Conservation (phyloP, 2,329 filamentous ascomycete genomes). For the Paraconiothyrium sp. region DNA sequence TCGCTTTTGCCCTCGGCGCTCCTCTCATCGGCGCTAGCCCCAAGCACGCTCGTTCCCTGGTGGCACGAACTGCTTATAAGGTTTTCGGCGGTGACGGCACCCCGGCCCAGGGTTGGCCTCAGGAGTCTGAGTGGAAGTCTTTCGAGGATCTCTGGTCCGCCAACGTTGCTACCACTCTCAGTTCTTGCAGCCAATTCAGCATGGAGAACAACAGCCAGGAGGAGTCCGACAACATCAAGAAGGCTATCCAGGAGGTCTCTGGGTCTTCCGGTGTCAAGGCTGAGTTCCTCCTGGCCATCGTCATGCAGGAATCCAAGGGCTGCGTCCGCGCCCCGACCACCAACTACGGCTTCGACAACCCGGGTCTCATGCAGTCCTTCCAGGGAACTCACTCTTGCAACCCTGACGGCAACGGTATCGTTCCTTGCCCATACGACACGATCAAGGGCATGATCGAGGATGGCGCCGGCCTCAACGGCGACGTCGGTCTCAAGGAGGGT, state of each 20-base stretch:
- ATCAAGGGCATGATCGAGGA: conserved; percentile 56
- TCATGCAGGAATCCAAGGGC: conserved; percentile 59
- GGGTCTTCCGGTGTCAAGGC: conserved; percentile 45
- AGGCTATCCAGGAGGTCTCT: conserved; percentile 48
- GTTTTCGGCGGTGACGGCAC: conserved; percentile 50
- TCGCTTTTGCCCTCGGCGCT: conserved; percentile 34
- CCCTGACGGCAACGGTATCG: conserved; percentile 48
- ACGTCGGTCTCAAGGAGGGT: conserved; percentile 52
- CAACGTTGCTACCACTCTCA: conserved; percentile 48
- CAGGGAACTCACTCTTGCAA: conserved; percentile 41
- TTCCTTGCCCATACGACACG: conserved; percentile 51
- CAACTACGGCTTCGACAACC: conserved; percentile 53
- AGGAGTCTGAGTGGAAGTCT: conserved; percentile 42
- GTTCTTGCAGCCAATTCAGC: conserved; percentile 48
- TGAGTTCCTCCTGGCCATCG: conserved; percentile 56
- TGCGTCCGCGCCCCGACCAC: conserved; percentile 58
- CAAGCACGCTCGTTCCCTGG: conserved; percentile 22
- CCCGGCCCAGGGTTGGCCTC: conserved; percentile 49
- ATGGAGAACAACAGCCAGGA: conserved; percentile 50
- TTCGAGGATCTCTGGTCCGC: conserved; percentile 49
- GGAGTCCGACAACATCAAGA: conserved; percentile 51
- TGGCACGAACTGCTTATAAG: conserved; percentile 33
- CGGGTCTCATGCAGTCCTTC: conserved; percentile 59
- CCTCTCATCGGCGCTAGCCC: conserved; percentile 29
- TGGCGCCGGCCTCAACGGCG: conserved; percentile 55